Conservation (phyloP, 164 flowering plant genomes). For the Berberis thunbergii region DNA sequence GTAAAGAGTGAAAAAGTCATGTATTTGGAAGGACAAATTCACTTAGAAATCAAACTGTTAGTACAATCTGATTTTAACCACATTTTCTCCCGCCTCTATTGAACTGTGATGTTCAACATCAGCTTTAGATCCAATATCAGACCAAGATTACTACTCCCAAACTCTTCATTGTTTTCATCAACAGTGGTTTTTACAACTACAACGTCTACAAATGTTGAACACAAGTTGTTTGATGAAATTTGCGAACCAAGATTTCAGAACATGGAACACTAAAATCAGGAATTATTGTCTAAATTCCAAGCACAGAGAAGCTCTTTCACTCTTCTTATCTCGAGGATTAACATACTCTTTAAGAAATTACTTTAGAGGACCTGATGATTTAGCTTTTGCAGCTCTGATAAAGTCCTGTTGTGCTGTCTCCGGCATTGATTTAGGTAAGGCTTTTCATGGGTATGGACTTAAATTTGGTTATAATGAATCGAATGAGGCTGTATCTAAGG, state of each 20-base stretch:
- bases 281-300: constrained; percentile 8
- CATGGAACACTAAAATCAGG: constrained; percentile 14
- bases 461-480: constrained; percentile 40
- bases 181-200: too few relatives aligned
- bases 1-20: too few relatives aligned
- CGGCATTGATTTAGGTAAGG: constrained; percentile 33
- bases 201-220: background rate
- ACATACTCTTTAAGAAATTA: background rate
- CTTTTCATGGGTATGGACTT: constrained; percentile 39
- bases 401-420: constrained; percentile 52
- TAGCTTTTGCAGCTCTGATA: constrained; percentile 36
- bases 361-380: constrained; percentile 14
- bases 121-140: too few relatives aligned
- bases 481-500: constrained; percentile 38
- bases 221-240: constrained; percentile 4
- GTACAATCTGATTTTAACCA: too few relatives aligned
- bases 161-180: too few relatives aligned
- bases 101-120: too few relatives aligned
- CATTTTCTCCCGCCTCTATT: too few relatives aligned
- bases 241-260: constrained; percentile 4
- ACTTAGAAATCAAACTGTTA: too few relatives aligned
- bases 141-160: too few relatives aligned
- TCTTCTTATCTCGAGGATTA: constrained; percentile 1
- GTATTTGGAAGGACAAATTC: too few relatives aligned
- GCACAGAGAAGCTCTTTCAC: constrained; percentile 11